Evolutionary conservation across 2,329 filamentous ascomycete genomes (phyloP).

Genomic region (Canariomyces notabilis): DNA sequence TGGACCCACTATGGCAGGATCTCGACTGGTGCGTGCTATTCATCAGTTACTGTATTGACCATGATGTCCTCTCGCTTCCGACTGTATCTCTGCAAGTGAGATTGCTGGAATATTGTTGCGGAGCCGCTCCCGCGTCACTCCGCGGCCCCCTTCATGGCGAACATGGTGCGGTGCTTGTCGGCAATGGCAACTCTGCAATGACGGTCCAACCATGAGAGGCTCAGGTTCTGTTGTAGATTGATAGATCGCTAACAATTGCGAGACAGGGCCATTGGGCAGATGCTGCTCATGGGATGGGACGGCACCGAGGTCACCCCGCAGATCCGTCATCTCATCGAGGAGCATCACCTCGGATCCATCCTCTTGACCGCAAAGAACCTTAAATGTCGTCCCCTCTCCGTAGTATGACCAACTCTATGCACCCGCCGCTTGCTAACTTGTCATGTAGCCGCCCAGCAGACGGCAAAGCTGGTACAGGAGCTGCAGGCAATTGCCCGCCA

Average conservation of each 20-base stretch:
- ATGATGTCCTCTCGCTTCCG: too few relatives aligned
- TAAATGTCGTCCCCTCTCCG: conserved; percentile 58
- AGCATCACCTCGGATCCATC: conserved; percentile 84
- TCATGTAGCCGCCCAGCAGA: conserved; percentile 75
- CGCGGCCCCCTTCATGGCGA: neutral
- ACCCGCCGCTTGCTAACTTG: conserved; percentile 10
- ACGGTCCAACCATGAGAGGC: neutral
- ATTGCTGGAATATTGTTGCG: neutral
- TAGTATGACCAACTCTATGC: neutral
- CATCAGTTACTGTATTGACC: neutral
- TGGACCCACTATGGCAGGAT: conserved; percentile 67
- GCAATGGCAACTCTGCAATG: neutral
- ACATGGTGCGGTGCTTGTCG: neutral
- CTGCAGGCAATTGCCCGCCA: conserved; percentile 88
- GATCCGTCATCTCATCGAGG: conserved; percentile 73
- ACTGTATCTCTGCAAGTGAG: neutral
- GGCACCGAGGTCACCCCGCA: conserved; percentile 78
- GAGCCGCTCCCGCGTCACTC: neutral
- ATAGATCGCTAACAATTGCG: conserved; percentile 4
- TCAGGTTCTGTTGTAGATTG: neutral
- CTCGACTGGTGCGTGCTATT: conserved; percentile 61
- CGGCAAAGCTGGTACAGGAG: conserved; percentile 81
- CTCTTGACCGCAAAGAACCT: conserved; percentile 79
- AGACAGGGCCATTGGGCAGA: conserved; percentile 64
- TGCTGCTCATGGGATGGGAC: conserved; percentile 82